Evolutionary conservation across 345 rosid genomes (phyloP).

Genomic region (Cardiospermum halicacabum): DNA sequence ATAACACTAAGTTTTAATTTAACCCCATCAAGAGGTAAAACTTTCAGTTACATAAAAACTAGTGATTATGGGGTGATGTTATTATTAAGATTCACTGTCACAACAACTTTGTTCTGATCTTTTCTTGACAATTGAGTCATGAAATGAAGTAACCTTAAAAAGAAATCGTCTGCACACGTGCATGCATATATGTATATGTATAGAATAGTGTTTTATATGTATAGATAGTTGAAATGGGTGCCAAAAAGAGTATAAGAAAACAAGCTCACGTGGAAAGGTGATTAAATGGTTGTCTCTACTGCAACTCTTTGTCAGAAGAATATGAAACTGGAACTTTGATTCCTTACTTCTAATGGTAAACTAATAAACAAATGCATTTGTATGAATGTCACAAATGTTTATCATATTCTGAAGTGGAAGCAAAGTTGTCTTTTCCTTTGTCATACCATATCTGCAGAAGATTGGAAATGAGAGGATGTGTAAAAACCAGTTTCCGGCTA

Average conservation of each 20-base stretch:
- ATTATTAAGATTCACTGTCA: slow-evolving; percentile 11
- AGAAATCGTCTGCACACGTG: slow-evolving; percentile 43
- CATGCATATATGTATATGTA: background rate
- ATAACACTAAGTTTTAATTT: background rate
- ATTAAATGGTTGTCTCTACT: slow-evolving; percentile 38
- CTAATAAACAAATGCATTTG: too few relatives aligned
- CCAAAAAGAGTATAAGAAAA: slow-evolving; percentile 14
- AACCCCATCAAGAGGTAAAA: background rate
- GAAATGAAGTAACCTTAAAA: slow-evolving; percentile 12
- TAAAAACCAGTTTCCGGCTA: too few relatives aligned
- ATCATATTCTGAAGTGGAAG: slow-evolving; percentile 7
- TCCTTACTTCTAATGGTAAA: slow-evolving; percentile 29
- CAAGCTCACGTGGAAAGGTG: slow-evolving; percentile 46
- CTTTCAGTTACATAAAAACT: background rate
- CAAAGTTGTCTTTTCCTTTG: slow-evolving; percentile 7
- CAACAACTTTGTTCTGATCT: slow-evolving; percentile 9
- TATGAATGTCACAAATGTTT: too few relatives aligned
- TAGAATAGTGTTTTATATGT: background rate
- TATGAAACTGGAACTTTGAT: slow-evolving; percentile 47
- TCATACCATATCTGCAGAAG: slow-evolving; percentile 15
- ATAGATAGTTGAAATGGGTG: slow-evolving; percentile 17
- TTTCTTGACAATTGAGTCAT: slow-evolving; percentile 23
- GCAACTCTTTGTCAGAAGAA: slow-evolving; percentile 37
- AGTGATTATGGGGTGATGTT: slow-evolving; percentile 2
- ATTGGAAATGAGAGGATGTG: too few relatives aligned